Evolutionary conservation across 2,329 filamentous ascomycete genomes (phyloP).

Genomic region (Mollisia scopiformis): DNA sequence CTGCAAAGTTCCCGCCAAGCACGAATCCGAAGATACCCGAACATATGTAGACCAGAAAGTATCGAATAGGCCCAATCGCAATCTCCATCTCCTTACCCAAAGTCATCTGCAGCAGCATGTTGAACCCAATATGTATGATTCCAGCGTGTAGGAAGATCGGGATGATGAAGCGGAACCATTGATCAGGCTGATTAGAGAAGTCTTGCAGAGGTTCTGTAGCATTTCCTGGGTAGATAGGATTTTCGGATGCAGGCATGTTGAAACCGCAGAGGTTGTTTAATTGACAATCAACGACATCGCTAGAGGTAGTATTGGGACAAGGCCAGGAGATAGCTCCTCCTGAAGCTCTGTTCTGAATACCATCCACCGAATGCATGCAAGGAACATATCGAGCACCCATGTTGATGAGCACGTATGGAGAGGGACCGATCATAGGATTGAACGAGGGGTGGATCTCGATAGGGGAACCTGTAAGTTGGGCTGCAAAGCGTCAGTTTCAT

Average conservation of each 20-base stretch:
- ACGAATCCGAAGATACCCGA: slow-evolving; percentile 96
- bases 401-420: slow-evolving; percentile 87
- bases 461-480: slow-evolving; percentile 71
- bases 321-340: slow-evolving; percentile 60
- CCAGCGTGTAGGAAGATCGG: slow-evolving; percentile 97
- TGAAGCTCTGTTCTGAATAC: slow-evolving; percentile 57
- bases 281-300: slow-evolving; percentile 63
- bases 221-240: slow-evolving; percentile 47
- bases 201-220: slow-evolving; percentile 38
- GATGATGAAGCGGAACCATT: slow-evolving; percentile 96
- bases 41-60: slow-evolving; percentile 85
- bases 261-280: slow-evolving; percentile 86
- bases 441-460: slow-evolving; percentile 69
- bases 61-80: slow-evolving; percentile 85
- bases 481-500: slow-evolving; percentile 44
- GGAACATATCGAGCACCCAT: slow-evolving; percentile 93
- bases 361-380: slow-evolving; percentile 86
- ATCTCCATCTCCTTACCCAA: slow-evolving; percentile 92
- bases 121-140: slow-evolving; percentile 93
- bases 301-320: slow-evolving; percentile 78
- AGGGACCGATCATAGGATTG: slow-evolving; percentile 97
- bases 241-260: slow-evolving; percentile 43
- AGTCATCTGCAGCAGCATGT: slow-evolving; percentile 87
- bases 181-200: slow-evolving; percentile 64
- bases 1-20: slow-evolving; percentile 90